Evolutionary conservation across 2,329 filamentous ascomycete genomes (phyloP), one percentile per base, ranked within the genome.

Genomic region (Zarea fungicola): DNA sequence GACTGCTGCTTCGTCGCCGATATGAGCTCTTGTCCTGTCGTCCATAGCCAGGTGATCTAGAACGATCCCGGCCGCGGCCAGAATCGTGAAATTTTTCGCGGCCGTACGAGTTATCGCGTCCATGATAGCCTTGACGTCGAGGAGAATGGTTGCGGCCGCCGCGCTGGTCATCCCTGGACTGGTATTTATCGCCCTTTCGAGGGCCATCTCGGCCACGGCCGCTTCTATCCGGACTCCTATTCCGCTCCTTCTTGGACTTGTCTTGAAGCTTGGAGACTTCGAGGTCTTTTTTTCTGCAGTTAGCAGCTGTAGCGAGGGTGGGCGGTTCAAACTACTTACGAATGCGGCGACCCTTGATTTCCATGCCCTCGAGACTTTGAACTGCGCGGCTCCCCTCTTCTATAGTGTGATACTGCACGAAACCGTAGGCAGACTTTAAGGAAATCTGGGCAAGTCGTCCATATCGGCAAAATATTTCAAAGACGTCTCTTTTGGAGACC

Each of bases 371-470:
- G 53, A 96, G 83, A 29, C 77, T 77, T 29, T 86, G 76, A 58
- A 97, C 77, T 5, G 92, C 92, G 39, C 76, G 75, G 49, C 79
- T 75, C 55, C 90, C 95, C 60, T 92, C 85, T 3, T 78, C 75
- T 4, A 83, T 72, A 25, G 89, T 84, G 56, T 96, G 78, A 56
- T 95, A 99, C 64, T 97, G 93, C 29, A 97, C 90, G 63, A 97
- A 99, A 2, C 93, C 93, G 67, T 96, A 97, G 2, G 91, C 91
- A 56, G 93, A 90, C 67, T 97, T 97, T 58, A 97, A 89, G 1
- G 90, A 95, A 52, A 97, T 93, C 64, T 99, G 93, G 2, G 91
- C 92, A 40, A 99, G 74, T 53, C 84, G 85, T 47, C 93, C 93
- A 63, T 89, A 91, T 50, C 77, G 79, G 62, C 90, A 83, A 63